A percentile compares a stretch with the other conserved stretches of the same genome.
These are phyloP conservation scores for Chloropicon primus DNA, from an alignment of 139 green algal genomes.

Conservation along the genomic window DNA sequence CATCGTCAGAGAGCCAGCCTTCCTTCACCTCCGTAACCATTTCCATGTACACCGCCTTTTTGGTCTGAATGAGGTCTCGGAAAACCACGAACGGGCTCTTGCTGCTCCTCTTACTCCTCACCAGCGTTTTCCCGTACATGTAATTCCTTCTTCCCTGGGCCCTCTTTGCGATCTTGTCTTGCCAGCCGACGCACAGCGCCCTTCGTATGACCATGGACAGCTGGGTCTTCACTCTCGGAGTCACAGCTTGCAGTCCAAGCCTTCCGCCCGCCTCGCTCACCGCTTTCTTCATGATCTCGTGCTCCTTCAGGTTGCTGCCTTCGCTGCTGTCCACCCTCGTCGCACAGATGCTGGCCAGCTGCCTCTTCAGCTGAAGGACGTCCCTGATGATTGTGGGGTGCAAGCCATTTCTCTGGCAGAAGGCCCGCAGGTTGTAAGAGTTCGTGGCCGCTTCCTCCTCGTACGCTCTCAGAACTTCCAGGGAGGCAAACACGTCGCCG, in stretches of 20 bases:
- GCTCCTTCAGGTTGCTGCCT: not conserved
- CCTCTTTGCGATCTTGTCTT: not conserved
- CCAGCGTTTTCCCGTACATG: not conserved
- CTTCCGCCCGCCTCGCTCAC: not conserved
- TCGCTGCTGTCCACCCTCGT: not conserved
- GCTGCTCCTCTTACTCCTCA: not conserved
- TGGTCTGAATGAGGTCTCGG: not conserved
- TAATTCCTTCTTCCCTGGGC: not conserved
- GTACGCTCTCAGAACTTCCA: not conserved
- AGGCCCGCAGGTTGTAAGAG: not conserved
- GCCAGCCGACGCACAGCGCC: not conserved
- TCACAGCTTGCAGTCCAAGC: not conserved
- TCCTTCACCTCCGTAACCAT: not conserved
- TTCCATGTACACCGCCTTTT: not conserved
- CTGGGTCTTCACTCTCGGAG: not conserved
- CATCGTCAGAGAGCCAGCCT: not conserved
- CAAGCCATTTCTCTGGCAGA: not conserved
- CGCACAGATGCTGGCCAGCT: not conserved
- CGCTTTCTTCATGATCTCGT: not conserved
- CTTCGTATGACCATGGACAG: not conserved
- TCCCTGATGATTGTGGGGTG: not conserved
- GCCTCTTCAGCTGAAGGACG: not conserved
- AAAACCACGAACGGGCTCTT: not conserved
- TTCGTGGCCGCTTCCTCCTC: not conserved
- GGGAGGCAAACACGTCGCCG: not conserved